Conservation (phyloP, 2,329 filamentous ascomycete species). For the Arachnomyces sp. region DNA sequence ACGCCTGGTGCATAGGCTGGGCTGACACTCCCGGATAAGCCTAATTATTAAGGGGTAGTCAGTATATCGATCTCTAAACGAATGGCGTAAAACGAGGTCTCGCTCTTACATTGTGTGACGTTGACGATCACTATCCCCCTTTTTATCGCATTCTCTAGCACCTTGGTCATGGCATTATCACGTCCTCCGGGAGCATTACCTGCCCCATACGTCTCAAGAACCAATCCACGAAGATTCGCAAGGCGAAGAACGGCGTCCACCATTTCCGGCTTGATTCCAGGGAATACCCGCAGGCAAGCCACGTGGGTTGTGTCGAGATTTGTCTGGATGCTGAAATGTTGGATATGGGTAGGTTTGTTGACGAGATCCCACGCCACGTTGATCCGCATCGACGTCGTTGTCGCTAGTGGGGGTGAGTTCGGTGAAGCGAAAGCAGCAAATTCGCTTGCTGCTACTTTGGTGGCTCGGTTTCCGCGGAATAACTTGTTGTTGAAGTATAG, state of each 20-base stretch:
- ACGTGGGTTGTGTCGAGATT: slow-evolving; percentile 81
- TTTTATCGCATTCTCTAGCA: slow-evolving; percentile 67
- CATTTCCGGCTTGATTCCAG: slow-evolving; percentile 89
- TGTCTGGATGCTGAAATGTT: slow-evolving; percentile 64
- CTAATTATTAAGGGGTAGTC: slow-evolving; percentile 17
- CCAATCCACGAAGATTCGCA: slow-evolving; percentile 68
- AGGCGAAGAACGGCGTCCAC: slow-evolving; percentile 72
- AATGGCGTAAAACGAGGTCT: slow-evolving; percentile 34
- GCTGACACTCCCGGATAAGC: slow-evolving; percentile 60
- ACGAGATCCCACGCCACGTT: slow-evolving; percentile 74
- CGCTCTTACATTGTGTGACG: slow-evolving; percentile 71
- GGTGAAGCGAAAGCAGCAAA: slow-evolving; percentile 84
- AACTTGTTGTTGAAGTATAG: slow-evolving; percentile 90
- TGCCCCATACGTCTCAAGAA: slow-evolving; percentile 88
- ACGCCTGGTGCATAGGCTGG: slow-evolving; percentile 71
- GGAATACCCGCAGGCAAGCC: slow-evolving; percentile 81
- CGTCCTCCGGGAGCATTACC: slow-evolving; percentile 80
- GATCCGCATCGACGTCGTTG: slow-evolving; percentile 70
- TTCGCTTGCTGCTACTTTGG: slow-evolving; percentile 76
- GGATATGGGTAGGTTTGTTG: slow-evolving; percentile 62
- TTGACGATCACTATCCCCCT: slow-evolving; percentile 82
- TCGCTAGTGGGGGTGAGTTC: slow-evolving; percentile 74
- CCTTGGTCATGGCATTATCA: slow-evolving; percentile 68
- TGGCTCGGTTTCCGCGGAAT: slow-evolving; percentile 79
- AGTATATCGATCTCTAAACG: slow-evolving; percentile 26